Conservation (phyloP, 768 basidiomycete species). For the Rhizopogon sp. region DNA sequence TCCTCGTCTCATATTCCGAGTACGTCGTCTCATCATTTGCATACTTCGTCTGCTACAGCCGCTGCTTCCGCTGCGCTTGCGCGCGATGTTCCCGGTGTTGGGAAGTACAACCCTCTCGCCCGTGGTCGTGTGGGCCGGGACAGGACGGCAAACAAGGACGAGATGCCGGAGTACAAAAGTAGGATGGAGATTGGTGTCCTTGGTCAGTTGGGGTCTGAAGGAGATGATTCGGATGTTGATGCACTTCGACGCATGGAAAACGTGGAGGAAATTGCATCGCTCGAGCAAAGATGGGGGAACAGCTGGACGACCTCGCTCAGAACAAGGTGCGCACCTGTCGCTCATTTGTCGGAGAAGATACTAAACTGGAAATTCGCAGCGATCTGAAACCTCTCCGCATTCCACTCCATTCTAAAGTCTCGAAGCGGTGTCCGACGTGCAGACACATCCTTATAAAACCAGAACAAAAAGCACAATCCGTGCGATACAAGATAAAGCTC, state of each 20-base stretch:
- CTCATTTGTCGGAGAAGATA: background rate
- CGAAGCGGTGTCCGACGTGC: conserved; percentile 92
- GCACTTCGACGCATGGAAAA: conserved; percentile 61
- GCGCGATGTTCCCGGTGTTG: conserved; percentile 80
- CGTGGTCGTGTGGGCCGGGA: conserved; percentile 50
- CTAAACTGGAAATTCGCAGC: conserved; percentile 31
- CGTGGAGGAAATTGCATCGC: conserved; percentile 54
- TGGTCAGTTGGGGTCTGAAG: conserved; percentile 48
- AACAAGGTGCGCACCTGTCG: conserved; percentile 42
- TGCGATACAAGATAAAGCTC: conserved; percentile 95
- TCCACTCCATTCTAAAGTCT: conserved; percentile 88
- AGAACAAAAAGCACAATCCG: conserved; percentile 93
- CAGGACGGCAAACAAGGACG: conserved; percentile 64
- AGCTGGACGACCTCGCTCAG: conserved; percentile 73
- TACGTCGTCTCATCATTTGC: conserved; percentile 61
- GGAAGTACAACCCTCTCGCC: conserved; percentile 65
- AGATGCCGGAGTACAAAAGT: conserved; percentile 73
- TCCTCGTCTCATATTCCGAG: conserved; percentile 53
- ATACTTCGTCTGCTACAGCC: conserved; percentile 79
- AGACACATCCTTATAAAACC: conserved; percentile 98
- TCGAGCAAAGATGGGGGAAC: conserved; percentile 78
- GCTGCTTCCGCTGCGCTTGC: conserved; percentile 87
- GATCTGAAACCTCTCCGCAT: conserved; percentile 86
- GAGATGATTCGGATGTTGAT: conserved; percentile 67
- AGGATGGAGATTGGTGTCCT: conserved; percentile 60